phyloP scores from a whole-genome alignment of 164 flowering plant species.

The Annona cherimola region DNA sequence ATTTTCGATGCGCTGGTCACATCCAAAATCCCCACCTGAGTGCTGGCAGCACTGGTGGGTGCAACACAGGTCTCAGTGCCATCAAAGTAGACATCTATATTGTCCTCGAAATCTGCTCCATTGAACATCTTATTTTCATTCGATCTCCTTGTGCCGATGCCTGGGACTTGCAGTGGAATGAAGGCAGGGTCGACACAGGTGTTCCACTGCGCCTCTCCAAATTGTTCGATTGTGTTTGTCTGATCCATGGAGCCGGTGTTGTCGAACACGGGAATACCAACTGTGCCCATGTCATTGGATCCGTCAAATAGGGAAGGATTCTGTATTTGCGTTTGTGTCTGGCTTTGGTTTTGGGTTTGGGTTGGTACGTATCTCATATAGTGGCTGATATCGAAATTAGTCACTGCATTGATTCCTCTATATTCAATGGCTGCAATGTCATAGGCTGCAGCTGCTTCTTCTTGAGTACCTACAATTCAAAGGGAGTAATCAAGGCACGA shows the following conservation, averaged over 20 bases:
- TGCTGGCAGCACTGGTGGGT: not conserved
- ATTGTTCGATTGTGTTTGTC: conserved; percentile 18
- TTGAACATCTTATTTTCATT: conserved; percentile 37
- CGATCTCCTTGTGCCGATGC: conserved; percentile 26
- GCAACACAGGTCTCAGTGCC: not conserved
- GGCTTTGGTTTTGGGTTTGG: not conserved
- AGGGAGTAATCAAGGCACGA: not conserved
- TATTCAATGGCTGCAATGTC: conserved; percentile 33
- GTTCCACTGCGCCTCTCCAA: conserved; percentile 25
- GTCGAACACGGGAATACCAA: conserved; percentile 7
- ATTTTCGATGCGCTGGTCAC: conserved; percentile 7
- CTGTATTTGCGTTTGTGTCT: not conserved
- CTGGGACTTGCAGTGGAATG: conserved; percentile 21
- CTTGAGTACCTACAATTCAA: conserved; percentile 23
- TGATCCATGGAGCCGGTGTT: conserved; percentile 4
- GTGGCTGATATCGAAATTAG: conserved; percentile 32
- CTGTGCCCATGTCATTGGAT: conserved; percentile 1
- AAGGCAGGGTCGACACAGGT: conserved; percentile 21
- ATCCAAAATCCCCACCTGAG: conserved; percentile 1
- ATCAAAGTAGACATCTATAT: conserved; percentile 46
- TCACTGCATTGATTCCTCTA: conserved; percentile 35
- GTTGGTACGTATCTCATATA: conserved; percentile 9
- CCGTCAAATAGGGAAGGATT: conserved; percentile 4
- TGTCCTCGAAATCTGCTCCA: conserved; percentile 39
- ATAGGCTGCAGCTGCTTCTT: conserved; percentile 37